Percentiles rank a stretch among this genome's conserved stretches.
Conservation (phyloP, 441 rosid species). For the Isatis lusitanica region DNA sequence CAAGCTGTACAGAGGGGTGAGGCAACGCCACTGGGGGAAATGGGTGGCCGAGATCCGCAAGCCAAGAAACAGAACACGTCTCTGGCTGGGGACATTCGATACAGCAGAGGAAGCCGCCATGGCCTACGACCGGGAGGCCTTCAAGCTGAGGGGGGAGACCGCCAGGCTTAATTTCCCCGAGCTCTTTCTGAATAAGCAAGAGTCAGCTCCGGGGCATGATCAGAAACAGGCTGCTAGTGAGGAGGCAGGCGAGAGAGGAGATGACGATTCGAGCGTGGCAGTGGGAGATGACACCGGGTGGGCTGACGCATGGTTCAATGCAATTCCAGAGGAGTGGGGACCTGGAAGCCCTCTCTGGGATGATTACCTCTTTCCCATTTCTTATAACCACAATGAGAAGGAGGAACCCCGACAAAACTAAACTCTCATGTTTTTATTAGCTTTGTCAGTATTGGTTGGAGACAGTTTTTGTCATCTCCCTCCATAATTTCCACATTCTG, state of each 20-base stretch:
- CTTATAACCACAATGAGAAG: slow-evolving; percentile 37
- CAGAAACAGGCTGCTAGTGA: slow-evolving; percentile 33
- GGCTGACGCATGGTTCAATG: slow-evolving; percentile 83
- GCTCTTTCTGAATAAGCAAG: slow-evolving; percentile 63
- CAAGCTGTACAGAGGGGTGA: slow-evolving; percentile 86
- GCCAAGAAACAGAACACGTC: slow-evolving; percentile 85
- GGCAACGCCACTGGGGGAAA: slow-evolving; percentile 98
- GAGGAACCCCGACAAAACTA: slow-evolving; percentile 38
- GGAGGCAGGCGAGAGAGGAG: slow-evolving; percentile 21
- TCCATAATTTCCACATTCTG: neutral
- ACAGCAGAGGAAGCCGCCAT: slow-evolving; percentile 88
- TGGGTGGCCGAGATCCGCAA: slow-evolving; percentile 97
- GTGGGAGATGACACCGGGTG: slow-evolving; percentile 47
- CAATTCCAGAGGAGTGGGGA: slow-evolving; percentile 86
- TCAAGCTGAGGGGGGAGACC: slow-evolving; percentile 75
- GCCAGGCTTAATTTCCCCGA: slow-evolving; percentile 89
- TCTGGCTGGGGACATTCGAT: slow-evolving; percentile 94
- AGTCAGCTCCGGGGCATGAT: slow-evolving; percentile 38
- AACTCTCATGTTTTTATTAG: slow-evolving; percentile 29
- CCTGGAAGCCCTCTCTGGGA: slow-evolving; percentile 96
- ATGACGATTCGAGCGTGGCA: slow-evolving; percentile 27
- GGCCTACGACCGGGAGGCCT: slow-evolving; percentile 92
- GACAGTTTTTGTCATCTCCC: slow-evolving; percentile 18
- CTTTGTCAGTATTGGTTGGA: neutral
- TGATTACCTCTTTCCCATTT: slow-evolving; percentile 59